These are phyloP conservation scores for Neospermospora avenae DNA, from an alignment of 2,329 filamentous ascomycete genomes.

Conservation along the genomic window DNA sequence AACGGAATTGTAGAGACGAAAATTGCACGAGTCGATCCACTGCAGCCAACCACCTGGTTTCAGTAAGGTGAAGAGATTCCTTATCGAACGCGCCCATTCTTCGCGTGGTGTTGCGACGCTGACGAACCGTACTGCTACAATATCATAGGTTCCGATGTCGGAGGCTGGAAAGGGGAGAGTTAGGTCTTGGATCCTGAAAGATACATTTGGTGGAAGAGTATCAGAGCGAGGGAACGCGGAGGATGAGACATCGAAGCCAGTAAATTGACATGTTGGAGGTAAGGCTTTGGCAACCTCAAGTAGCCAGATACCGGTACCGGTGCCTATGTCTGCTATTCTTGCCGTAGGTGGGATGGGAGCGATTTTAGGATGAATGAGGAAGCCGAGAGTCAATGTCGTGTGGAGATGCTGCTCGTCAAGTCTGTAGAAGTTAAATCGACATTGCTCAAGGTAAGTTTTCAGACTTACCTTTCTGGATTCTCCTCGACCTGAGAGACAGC, in stretches of 20 bases:
- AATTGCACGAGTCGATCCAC: constrained; percentile 20
- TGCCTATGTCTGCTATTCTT: constrained; percentile 42
- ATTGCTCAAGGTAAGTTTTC: neutral
- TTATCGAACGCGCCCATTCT: constrained; percentile 7
- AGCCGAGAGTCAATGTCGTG: constrained; percentile 11
- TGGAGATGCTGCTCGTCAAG: constrained; percentile 15
- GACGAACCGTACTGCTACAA: constrained; percentile 30
- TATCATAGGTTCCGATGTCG: constrained; percentile 28
- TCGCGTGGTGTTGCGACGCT: constrained; percentile 22
- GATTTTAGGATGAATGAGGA: constrained; percentile 14
- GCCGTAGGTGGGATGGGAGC: constrained; percentile 37
- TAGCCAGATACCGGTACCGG: constrained; percentile 57
- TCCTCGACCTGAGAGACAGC: neutral
- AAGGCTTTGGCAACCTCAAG: constrained; percentile 7
- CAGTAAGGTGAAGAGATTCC: constrained; percentile 6
- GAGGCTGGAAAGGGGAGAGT: constrained; percentile 22
- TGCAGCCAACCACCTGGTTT: constrained; percentile 17
- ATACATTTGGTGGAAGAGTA: constrained; percentile 21
- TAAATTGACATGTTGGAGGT: constrained; percentile 12
- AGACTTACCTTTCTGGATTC: neutral
- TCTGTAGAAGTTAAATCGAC: neutral
- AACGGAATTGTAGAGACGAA: constrained; percentile 7
- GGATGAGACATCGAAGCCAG: constrained; percentile 27
- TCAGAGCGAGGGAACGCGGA: constrained; percentile 22
- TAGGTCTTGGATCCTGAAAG: constrained; percentile 28